Conservation (phyloP, 345 rosid species). For the Psidium friedrichsthalianum region DNA sequence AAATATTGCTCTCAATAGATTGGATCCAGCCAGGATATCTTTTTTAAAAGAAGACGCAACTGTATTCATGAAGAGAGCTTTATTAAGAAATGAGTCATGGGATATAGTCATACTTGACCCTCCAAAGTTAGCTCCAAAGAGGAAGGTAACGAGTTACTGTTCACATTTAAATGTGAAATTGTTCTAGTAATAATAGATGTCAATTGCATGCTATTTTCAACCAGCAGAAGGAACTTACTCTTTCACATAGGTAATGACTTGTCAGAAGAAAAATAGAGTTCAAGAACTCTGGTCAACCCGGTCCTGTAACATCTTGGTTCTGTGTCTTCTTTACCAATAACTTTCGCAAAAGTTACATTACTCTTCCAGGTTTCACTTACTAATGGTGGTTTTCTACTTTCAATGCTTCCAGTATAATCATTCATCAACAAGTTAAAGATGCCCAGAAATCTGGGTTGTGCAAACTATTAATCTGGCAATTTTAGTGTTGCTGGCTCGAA, state of each 20-base stretch:
- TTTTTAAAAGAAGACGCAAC: conserved; percentile 69
- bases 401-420: not conserved
- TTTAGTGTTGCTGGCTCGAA: not conserved
- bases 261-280: not conserved
- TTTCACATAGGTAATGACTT: not conserved
- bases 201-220: not conserved
- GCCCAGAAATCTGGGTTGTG: not conserved
- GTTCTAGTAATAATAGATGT: not conserved
- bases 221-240: not conserved
- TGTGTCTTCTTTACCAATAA: not conserved
- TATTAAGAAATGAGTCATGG: conserved; percentile 71
- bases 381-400: not conserved
- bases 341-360: not conserved
- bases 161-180: not conserved
- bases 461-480: not conserved
- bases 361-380: not conserved
- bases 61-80: conserved; percentile 67
- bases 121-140: conserved; percentile 76
- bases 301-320: not conserved
- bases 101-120: conserved; percentile 85
- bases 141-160: conserved; percentile 30
- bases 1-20: conserved; percentile 56
- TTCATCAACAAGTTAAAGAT: not conserved
- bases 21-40: conserved; percentile 49
- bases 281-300: not conserved